Base-by-base conservation (phyloP, 371 early-diverging fungal genomes). In the Batrachochytrium dendrobatidis region DNA sequence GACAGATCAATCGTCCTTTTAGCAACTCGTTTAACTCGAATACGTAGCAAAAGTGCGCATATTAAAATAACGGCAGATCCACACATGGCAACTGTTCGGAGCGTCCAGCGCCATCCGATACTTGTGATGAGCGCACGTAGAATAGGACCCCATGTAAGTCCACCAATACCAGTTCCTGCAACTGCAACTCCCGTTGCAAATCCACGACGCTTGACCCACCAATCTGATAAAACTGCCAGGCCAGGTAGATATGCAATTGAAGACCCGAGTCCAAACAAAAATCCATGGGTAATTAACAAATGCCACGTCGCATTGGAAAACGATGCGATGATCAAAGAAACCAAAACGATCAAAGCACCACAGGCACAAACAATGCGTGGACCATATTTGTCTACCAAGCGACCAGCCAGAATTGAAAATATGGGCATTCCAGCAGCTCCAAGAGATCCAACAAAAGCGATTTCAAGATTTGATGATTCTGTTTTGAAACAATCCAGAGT, bases 111-210 rank as follows among this genome's bases (percentile, higher is more conserved):
- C 34, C 74, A 63, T 0, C 87, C 89, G 3, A 84, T 61, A 3
- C 56, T 67, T 31, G 71, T 67, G 45, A 89, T 77, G 10, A 89
- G 61, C 24, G 59, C 55, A 35, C 79, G 82, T 59, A 85, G 72
- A 4, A 89, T 63, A 22, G 86, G 84, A 0, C 85, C 80, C 63
- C 88, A 66, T 24, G 83, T 74, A 1, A 90, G 73, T 0, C 90
- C 90, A 26, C 90, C 92, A 32, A 89, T 65, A 5, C 92, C 92
- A 0, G 81, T 78, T 3, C 90, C 90, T 15, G 85, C 74, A 1
- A 86, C 81, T 2, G 80, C 83, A 43, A 89, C 69, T 1, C 92
- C 92, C 2, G 84, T 86, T 1, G 90, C 90, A 57, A 89, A 66
- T 0, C 88, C 89, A 30, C 88, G 76, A 15, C 69, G 69, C 33